These are phyloP conservation scores for Zygotorulaspora florentina DNA, from an alignment of 805 yeast genomes.

Conservation along the genomic window DNA sequence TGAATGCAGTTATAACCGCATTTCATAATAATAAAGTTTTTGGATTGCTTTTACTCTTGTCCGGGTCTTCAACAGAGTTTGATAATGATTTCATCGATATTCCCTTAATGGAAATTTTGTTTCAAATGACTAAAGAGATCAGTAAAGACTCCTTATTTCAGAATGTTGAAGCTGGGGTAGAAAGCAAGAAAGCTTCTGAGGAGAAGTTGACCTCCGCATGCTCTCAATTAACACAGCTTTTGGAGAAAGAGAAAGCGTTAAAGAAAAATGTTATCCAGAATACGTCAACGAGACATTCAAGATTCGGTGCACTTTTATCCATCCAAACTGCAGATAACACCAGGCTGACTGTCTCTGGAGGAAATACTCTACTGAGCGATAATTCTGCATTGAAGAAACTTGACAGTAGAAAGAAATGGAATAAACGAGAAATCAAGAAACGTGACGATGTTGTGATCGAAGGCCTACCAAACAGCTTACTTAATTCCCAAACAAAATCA, in stretches of 20 bases:
- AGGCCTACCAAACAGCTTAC: constrained; percentile 29
- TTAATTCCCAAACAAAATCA: constrained; percentile 23
- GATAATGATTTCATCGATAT: constrained; percentile 57
- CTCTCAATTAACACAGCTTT: constrained; percentile 44
- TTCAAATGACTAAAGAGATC: constrained; percentile 57
- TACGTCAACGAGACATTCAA: constrained; percentile 73
- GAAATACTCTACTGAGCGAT: constrained; percentile 57
- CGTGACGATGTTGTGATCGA: constrained; percentile 33
- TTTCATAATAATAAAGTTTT: constrained; percentile 72
- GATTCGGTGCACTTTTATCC: constrained; percentile 84
- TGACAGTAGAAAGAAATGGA: constrained; percentile 68
- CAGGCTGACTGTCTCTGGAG: constrained; percentile 62
- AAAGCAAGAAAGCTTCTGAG: background rate
- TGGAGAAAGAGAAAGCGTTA: constrained; percentile 57
- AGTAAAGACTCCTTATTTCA: constrained; percentile 31
- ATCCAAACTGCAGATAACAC: constrained; percentile 57
- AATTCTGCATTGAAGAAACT: constrained; percentile 56
- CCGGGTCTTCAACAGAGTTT: constrained; percentile 61
- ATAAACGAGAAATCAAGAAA: constrained; percentile 34
- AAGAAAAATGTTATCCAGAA: constrained; percentile 46
- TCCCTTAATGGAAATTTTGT: constrained; percentile 65
- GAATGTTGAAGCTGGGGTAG: background rate
- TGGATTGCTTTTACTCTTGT: constrained; percentile 63
- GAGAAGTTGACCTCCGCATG: constrained; percentile 32
- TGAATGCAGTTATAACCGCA: constrained; percentile 51